These are phyloP conservation scores for Trichosporon ovoides DNA, from an alignment of 1,284 basidiomycete species.

Conservation along the genomic window DNA sequence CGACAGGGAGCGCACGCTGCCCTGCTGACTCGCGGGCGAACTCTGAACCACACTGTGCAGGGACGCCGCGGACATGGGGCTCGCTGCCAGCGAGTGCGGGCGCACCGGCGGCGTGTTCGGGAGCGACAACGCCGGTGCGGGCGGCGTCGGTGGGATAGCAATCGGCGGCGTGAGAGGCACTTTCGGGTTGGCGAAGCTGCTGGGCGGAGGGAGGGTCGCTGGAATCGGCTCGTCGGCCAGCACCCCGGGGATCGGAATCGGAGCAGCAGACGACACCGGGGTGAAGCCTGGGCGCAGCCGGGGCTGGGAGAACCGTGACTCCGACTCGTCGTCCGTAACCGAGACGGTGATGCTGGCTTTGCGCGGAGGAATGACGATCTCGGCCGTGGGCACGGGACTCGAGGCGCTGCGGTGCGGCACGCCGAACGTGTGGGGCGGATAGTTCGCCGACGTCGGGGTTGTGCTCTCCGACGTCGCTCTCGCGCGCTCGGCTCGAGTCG, in stretches of 20 bases:
- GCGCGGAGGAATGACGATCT: background rate
- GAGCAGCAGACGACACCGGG: background rate
- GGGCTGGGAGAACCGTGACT: background rate
- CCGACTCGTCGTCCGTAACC: slow-evolving; percentile 2
- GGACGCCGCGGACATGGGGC: background rate
- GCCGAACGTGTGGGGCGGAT: background rate
- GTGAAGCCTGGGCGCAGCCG: background rate
- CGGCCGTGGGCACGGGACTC: background rate
- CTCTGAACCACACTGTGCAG: background rate
- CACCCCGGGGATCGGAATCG: background rate
- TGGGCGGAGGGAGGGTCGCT: background rate
- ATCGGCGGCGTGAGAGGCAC: background rate
- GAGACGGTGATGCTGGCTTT: background rate
- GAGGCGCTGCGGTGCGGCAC: background rate
- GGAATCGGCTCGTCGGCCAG: background rate
- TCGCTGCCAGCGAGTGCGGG: background rate
- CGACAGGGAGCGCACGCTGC: slow-evolving; percentile 4
- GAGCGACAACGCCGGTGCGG: background rate
- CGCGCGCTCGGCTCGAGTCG: background rate
- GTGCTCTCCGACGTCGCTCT: slow-evolving; percentile 1
- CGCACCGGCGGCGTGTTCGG: background rate
- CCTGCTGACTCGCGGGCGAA: slow-evolving; percentile 6
- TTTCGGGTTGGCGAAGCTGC: slow-evolving; percentile 6
- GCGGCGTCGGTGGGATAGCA: background rate
- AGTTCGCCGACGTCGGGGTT: background rate